Base-by-base conservation (phyloP, 352 stramenopile species). In the Phytophthora pini region DNA sequence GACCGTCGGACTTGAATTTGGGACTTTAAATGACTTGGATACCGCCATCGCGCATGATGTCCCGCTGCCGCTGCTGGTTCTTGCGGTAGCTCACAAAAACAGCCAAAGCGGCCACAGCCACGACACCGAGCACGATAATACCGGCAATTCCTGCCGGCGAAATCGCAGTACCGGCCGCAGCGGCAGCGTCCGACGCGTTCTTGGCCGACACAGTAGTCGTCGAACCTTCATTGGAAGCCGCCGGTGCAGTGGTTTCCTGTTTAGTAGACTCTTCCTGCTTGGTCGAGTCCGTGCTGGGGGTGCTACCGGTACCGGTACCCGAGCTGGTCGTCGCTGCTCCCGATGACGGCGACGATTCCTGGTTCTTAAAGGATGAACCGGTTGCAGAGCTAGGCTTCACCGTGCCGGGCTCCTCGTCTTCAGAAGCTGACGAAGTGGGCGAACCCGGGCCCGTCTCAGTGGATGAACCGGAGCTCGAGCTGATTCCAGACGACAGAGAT, bases 31-130 rank as follows among this genome's bases (percentile, higher is more conserved):
- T 69, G 55, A 73, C 45, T 34, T 81, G 54, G 64, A 77, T 71
- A 22, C 70, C 61, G 46, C 72, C 68, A 34, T 89, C 82, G 61
- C 84, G 76, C 77, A 91, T 87, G 46, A 91, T 89, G 49, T 89
- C 79, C 45, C 69, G 76, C 68, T 92, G 81, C 53, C 80, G 79
- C 55, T 86, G 65, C 73, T 93, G 82, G 64, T 93, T 91, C 75
- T 90, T 93, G 54, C 76, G 76, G 70, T 93, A 91, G 70, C 84
- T 89, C 17, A 81, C 60, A 44, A 89, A 84, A 32, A 87, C 76
- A 34, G 77, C 72, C 44, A 84, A 45, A 40, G 70, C 80, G 1
- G 80, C 82, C 31, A 90, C 61, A n/a, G 74, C 70, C 39, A 85
- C 82, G n/a, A 83, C 82, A 17, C 72, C 82, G 8, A 88, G 48